These are phyloP conservation scores for Globisporangium middletonii DNA, from an alignment of 352 stramenopile genomes.

Conservation along the genomic window DNA sequence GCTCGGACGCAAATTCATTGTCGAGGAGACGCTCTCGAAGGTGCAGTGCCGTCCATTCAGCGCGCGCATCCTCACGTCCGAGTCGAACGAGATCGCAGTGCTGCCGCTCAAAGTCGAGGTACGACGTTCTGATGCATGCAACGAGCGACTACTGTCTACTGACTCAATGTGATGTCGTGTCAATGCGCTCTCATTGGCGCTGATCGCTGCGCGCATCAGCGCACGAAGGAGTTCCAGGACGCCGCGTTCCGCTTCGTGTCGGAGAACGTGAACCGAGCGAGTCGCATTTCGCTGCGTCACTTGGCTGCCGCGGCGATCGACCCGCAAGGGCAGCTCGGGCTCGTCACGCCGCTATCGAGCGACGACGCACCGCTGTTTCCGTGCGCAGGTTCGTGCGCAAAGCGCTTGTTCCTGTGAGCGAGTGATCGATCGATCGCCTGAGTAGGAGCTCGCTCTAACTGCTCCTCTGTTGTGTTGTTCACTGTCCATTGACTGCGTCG, in stretches of 20 bases:
- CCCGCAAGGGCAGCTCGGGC: constrained; percentile 14
- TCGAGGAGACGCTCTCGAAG: constrained; percentile 76
- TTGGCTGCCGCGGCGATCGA: constrained; percentile 41
- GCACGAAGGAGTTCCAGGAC: constrained; percentile 61
- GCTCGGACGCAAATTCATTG: constrained; percentile 75
- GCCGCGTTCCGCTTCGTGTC: constrained; percentile 49
- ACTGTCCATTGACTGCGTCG: not conserved
- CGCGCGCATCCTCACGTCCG: constrained; percentile 62
- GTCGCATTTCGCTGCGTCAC: constrained; percentile 59
- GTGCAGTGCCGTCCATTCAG: constrained; percentile 79
- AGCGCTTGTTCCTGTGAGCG: not conserved
- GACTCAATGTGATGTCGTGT: not conserved
- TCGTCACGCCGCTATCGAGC: not conserved
- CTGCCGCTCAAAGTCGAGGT: constrained; percentile 59
- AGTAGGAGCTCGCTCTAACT: not conserved
- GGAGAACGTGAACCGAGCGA: constrained; percentile 40
- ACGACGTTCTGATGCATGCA: not conserved
- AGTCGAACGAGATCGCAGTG: constrained; percentile 73
- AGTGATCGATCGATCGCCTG: not conserved
- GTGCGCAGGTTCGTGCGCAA: constrained; percentile 28
- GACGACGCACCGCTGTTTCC: constrained; percentile 29
- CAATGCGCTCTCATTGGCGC: not conserved
- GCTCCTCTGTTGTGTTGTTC: not conserved
- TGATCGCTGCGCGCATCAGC: constrained; percentile 16
- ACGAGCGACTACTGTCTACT: not conserved